Base-by-base conservation (phyloP, 2,329 filamentous ascomycete genomes). In the Daldinia eschscholtzii region DNA sequence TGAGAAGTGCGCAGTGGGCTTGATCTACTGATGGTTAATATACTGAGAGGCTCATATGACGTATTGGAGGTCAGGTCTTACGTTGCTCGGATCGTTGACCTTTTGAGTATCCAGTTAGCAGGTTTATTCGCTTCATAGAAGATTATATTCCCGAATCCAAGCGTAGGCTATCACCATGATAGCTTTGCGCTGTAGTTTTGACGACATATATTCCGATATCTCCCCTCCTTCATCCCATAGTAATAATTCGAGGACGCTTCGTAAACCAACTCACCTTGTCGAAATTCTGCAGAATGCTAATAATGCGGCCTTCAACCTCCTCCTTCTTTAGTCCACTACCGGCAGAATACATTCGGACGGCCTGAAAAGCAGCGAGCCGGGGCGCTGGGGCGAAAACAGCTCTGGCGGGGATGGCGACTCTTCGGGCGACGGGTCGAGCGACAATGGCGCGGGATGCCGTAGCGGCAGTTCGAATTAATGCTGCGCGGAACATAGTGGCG, bases 201-300 rank as follows among this genome's bases (percentile, higher is more conserved):
- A 71, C 68, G 67, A 70, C 52, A 67, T 67, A 61, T 52, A 23
- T 59, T 59, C 39, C 52, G 26, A 59, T 26, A 63, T 46, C 23
- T n/a, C 26, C 18, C 53, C 37, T 44, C 52, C 48, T 35, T 33
- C 55, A 35, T 35, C 50, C 61, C 56, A 15, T 6, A 39, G 59
- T 37, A 55, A 46, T 41, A 74, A 81, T 85, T 75, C 81, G 33
- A 30, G 6, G 12, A 64, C 15, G 12, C 30, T 39, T 39, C 61
- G 26, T 7, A 62, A 20, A 62, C 56, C 26, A 63, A 73, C 76
- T 76, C 61, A 94, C 93, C 92, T 99, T 99, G 86, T 99, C 96
- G 81, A 98, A 99, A 82, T 94, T 95, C 85, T 94, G 92, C 83
- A 99, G 83, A 78, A 99, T 86, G 83, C 93, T 92, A 81, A 97